Base-by-base conservation (phyloP, 768 basidiomycete species). In the Suillus lakei region DNA sequence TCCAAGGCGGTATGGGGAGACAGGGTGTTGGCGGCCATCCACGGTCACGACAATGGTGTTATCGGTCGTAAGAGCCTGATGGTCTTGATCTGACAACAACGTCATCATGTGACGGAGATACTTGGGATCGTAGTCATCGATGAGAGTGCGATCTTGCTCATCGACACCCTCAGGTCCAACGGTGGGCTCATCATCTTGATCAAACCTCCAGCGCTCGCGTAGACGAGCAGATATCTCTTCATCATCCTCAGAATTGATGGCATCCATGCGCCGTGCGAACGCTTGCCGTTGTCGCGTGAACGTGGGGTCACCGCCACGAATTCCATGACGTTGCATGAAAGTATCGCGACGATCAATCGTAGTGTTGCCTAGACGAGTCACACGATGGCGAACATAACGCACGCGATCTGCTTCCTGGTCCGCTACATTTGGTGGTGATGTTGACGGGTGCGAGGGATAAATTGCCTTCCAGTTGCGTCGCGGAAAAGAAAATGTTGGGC, bases 361-460 rank as follows among this genome's bases (percentile, higher is more conserved):
- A 16, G 89, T 74, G 34, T 93, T 86, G 4, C 96, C 96, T 39
- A 92, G 93, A 62, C 97, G 92, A 1, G 95, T 95, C 64, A 85
- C 77, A 10, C 97, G 91, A 56, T 91, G 71, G 66, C 96, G 91
- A 63, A 95, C 72, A 48, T 71, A 73, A 16, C 71, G 74, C 10
- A 73, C 56, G 54, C 46, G 76, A 70, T 66, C 74, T 32, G 41
- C 55, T 9, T 72, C 68, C 41, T 71, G 72, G 18, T 55, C 58
- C 6, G 68, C 68, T 28, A 53, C 41, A 53, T 69, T 62, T 21
- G 39, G 30, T 62, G 46, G 44, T 58, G 79, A 71, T 53, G 78
- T 69, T 53, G 79, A 70, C 41, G 79, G 64, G 50, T 70, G 68
- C 18, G 77, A 77, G 5, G 83, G 79, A 12, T 85, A 77, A 7